These are phyloP conservation scores for Skeletonema potamos DNA, from an alignment of 108 stramenopile species.

Conservation along the genomic window DNA sequence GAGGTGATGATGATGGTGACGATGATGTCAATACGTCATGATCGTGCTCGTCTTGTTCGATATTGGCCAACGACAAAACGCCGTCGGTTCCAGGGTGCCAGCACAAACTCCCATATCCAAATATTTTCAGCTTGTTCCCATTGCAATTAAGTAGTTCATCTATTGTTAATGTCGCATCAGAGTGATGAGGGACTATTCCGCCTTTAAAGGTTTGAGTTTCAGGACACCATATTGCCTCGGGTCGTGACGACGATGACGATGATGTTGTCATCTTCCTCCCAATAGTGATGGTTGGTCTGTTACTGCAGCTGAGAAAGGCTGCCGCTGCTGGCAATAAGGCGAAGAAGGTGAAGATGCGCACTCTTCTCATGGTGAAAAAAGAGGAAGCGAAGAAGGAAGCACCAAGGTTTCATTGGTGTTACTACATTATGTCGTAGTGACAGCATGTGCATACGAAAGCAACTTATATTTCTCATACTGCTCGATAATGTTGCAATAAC, in stretches of 20 bases:
- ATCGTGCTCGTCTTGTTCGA: constrained; percentile 22
- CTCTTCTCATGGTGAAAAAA: too few species aligned
- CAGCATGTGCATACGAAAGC: too few species aligned
- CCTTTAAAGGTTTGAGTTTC: constrained; percentile 68
- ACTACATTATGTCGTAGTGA: too few species aligned
- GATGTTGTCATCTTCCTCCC: too few species aligned
- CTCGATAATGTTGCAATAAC: too few species aligned
- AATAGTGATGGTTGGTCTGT: neutral
- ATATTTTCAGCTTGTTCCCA: constrained; percentile 56
- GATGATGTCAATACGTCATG: neutral
- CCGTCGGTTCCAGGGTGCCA: constrained; percentile 83
- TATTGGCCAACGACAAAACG: constrained; percentile 48
- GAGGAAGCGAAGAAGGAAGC: too few species aligned
- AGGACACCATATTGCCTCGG: constrained; percentile 57
- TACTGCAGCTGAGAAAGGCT: neutral
- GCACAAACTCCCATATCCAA: constrained; percentile 86
- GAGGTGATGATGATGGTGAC: neutral
- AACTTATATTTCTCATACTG: too few species aligned
- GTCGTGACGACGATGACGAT: too few species aligned
- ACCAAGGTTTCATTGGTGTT: too few species aligned
- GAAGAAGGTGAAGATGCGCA: neutral
- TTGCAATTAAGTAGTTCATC: constrained; percentile 46
- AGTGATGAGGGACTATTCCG: constrained; percentile 56
- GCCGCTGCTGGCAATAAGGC: neutral
- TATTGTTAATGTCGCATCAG: constrained; percentile 38